Percentiles rank a stretch among this genome's conserved stretches.
Conservation (phyloP, 495 filamentous ascomycete genomes). For the Penicillium argentinense region DNA sequence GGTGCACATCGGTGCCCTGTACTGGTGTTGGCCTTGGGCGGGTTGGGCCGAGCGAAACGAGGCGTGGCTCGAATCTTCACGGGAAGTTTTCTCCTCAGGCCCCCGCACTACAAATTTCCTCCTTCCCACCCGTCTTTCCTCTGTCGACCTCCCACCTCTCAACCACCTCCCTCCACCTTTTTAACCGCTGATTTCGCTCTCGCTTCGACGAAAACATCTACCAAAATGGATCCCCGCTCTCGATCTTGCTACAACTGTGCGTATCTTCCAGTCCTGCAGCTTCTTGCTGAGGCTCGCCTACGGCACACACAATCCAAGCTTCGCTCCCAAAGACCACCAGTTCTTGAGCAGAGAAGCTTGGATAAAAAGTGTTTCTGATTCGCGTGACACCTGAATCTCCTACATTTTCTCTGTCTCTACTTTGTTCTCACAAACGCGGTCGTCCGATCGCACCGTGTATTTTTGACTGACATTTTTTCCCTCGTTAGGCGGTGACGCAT, state of each 20-base stretch:
- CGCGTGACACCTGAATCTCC: constrained; percentile 4
- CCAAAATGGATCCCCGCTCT: constrained; percentile 51
- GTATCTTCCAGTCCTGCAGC: constrained; percentile 32
- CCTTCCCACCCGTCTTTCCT: constrained; percentile 12
- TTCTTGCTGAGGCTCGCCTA: constrained; percentile 8
- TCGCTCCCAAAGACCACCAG: too few relatives aligned
- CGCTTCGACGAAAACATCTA: too few relatives aligned
- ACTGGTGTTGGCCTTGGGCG: neutral
- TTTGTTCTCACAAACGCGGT: neutral
- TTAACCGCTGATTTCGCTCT: too few relatives aligned
- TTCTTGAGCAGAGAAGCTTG: neutral
- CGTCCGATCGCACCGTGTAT: constrained; percentile 7
- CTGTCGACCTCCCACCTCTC: constrained; percentile 10
- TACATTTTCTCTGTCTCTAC: neutral
- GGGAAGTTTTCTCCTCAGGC: constrained; percentile 29
- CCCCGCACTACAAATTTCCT: constrained; percentile 42
- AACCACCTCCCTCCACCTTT: neutral
- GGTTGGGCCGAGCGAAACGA: neutral
- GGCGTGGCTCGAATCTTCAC: constrained; percentile 7
- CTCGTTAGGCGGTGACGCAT: constrained; percentile 65
- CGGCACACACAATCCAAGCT: constrained; percentile 16
- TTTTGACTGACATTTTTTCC: constrained; percentile 28
- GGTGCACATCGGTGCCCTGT: too few relatives aligned
- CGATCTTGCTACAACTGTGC: constrained; percentile 82
- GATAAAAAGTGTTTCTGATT: neutral